phyloP scores from a whole-genome alignment of 2,329 filamentous ascomycete genomes.

The Rutstroemia sp. region DNA sequence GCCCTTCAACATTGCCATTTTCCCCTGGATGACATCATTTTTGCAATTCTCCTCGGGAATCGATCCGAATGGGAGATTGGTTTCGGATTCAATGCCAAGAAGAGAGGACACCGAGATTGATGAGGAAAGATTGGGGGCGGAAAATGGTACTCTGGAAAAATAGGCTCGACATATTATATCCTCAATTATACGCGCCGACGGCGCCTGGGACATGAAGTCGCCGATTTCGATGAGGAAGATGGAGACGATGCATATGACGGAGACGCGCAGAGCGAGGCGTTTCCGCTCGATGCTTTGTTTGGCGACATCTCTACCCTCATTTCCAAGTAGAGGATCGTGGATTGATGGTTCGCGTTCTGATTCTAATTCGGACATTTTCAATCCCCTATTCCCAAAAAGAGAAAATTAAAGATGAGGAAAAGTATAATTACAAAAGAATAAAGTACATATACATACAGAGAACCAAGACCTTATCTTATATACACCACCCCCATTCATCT shows the following conservation, averaged over 20 bases:
- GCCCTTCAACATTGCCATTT: slow-evolving; percentile 44
- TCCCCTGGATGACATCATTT: slow-evolving; percentile 39
- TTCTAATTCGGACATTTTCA: too few species aligned
- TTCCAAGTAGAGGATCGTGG: too few species aligned
- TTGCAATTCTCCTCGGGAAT: slow-evolving; percentile 43
- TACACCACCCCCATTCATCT: too few species aligned
- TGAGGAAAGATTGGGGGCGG: background rate
- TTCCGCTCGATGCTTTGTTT: background rate
- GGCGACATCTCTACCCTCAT: background rate
- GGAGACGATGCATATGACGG: background rate
- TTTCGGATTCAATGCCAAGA: background rate
- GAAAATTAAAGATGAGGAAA: too few species aligned
- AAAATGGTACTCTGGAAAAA: slow-evolving; percentile 35
- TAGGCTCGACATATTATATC: slow-evolving; percentile 43
- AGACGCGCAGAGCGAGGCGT: background rate
- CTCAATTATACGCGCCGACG: slow-evolving; percentile 44
- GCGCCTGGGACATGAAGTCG: slow-evolving; percentile 32
- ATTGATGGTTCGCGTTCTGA: too few species aligned
- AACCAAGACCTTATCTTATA: too few species aligned
- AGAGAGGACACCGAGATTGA: too few species aligned
- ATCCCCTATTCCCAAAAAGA: too few species aligned
- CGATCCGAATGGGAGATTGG: background rate
- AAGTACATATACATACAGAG: too few species aligned
- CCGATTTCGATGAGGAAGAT: slow-evolving; percentile 36
- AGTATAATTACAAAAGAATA: too few species aligned